Base-by-base conservation (phyloP, 208 protist genomes). In the Acanthamoeba sp. region DNA sequence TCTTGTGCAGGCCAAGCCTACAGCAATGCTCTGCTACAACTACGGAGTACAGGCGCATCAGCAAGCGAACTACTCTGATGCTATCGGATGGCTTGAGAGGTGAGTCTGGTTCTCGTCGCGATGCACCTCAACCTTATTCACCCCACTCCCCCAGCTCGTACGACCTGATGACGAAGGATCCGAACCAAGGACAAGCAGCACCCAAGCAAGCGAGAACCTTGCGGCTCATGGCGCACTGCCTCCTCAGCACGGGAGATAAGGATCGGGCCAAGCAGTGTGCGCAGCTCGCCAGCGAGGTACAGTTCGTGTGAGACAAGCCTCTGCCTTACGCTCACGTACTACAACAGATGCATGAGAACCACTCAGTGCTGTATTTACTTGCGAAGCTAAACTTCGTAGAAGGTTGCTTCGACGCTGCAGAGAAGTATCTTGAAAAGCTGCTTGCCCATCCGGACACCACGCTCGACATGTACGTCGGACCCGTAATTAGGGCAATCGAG, bases 341-440 rank as follows among this genome's bases (percentile, higher is more conserved):
- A 34, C 78, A 66, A 62, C 52, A 90, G 82, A 20, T 90, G 52
- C 82, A 90, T 40, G 82, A 59, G 29, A 90, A 66, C 38, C 82
- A 59, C 40, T 62, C 82, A 0, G 82, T 66, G 3, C 82, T 90
- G 22, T 90, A 90, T 40, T 24, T 90, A 14, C 34, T 90, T 3
- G 42, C 82, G 14, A 90, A 90, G 82, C 55, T 90, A 12, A 59
- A 90, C 52, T 90, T 90, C 52, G 52, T 38, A 6, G 82, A 90
- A 18, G 34, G 34, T 7, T 27, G 55, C 52, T 45, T 45, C 7
- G 82, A 59, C 27, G 2, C 45, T 29, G 82, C 82, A 7, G 52
- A 90, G 36, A 0, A 90, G 0, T 69, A 38, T 90, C 55, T 90
- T 12, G 52, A 90, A 12, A 90, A 38, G 52, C 82, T 90, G 1